These are phyloP conservation scores for Cryptosporidium baileyi DNA, from an alignment of 169 alveolate species.

Conservation along the genomic window DNA sequence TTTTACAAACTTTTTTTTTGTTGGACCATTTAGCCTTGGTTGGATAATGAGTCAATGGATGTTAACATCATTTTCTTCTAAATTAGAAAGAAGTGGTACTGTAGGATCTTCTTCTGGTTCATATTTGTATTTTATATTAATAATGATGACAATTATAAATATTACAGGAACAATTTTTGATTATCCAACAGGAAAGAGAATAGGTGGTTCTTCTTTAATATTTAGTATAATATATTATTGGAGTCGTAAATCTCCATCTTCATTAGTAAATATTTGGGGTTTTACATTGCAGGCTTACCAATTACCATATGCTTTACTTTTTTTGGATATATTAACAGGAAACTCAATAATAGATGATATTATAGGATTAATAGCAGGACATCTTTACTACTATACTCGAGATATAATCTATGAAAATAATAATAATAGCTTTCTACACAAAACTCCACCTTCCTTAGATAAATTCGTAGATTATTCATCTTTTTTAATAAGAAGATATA, in stretches of 20 bases:
- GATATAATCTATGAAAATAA: slow-evolving; percentile 85
- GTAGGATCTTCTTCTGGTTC: slow-evolving; percentile 79
- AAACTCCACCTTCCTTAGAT: slow-evolving; percentile 79
- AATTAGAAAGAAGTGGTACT: slow-evolving; percentile 79
- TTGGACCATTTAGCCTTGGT: slow-evolving; percentile 86
- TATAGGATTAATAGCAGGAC: slow-evolving; percentile 87
- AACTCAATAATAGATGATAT: slow-evolving; percentile 84
- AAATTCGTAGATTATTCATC: slow-evolving; percentile 71
- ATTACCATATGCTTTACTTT: slow-evolving; percentile 85
- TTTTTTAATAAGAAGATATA: slow-evolving; percentile 68
- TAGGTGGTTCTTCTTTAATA: slow-evolving; percentile 76
- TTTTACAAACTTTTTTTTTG: slow-evolving; percentile 79
- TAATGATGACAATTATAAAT: slow-evolving; percentile 77
- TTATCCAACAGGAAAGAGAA: slow-evolving; percentile 81
- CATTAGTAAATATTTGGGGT: slow-evolving; percentile 81
- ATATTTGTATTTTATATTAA: slow-evolving; percentile 81
- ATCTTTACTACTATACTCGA: slow-evolving; percentile 79
- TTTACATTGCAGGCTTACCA: slow-evolving; percentile 85
- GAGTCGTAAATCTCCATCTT: slow-evolving; percentile 86
- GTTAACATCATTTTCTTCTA: slow-evolving; percentile 81
- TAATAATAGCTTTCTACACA: slow-evolving; percentile 70
- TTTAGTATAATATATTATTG: slow-evolving; percentile 85
- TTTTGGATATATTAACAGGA: slow-evolving; percentile 86
- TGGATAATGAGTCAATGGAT: slow-evolving; percentile 84
- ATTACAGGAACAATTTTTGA: slow-evolving; percentile 77